Percentiles rank a stretch among this genome's conserved stretches.
phyloP scores from a whole-genome alignment of 192 early-diverging fungal genomes.

The Entomortierella lignicola region DNA sequence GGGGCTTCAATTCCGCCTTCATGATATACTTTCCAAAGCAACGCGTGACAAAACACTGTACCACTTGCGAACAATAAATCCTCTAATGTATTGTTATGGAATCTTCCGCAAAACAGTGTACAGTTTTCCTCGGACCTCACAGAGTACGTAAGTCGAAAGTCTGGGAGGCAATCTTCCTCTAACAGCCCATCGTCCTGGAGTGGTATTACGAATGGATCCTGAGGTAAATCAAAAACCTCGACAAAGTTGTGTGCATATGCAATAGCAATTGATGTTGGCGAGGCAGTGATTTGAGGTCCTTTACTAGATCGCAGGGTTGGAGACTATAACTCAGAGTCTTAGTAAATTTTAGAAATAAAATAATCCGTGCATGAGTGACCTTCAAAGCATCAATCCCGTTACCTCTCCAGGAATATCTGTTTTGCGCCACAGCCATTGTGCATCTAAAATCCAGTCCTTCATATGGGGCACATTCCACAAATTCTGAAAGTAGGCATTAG shows the following conservation, averaged over 20 bases:
- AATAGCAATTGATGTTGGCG: constrained; percentile 63
- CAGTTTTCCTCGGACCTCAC: constrained; percentile 75
- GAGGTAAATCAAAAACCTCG: constrained; percentile 60
- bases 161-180: constrained; percentile 4
- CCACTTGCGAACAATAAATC: constrained; percentile 74
- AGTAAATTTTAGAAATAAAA: not conserved
- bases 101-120: constrained; percentile 80
- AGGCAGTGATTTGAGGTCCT: not conserved
- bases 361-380: not conserved
- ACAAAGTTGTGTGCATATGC: constrained; percentile 84
- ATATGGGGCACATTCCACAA: constrained; percentile 55
- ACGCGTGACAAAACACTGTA: constrained; percentile 87
- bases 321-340: not conserved
- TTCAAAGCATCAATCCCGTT: not conserved
- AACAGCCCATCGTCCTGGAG: not conserved
- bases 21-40: constrained; percentile 72
- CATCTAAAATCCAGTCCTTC: constrained; percentile 84
- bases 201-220: constrained; percentile 21
- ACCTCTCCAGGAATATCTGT: constrained; percentile 36
- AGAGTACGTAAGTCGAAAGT: constrained; percentile 35
- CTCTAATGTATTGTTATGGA: constrained; percentile 66
- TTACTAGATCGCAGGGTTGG: constrained; percentile 32
- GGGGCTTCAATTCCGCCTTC: constrained; percentile 55
- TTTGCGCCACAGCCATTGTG: constrained; percentile 70
- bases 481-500: constrained; percentile 28